Percentiles rank a stretch among this genome's conserved stretches.
Conservation (phyloP, 331 rosid species). For the Saraca asoca region DNA sequence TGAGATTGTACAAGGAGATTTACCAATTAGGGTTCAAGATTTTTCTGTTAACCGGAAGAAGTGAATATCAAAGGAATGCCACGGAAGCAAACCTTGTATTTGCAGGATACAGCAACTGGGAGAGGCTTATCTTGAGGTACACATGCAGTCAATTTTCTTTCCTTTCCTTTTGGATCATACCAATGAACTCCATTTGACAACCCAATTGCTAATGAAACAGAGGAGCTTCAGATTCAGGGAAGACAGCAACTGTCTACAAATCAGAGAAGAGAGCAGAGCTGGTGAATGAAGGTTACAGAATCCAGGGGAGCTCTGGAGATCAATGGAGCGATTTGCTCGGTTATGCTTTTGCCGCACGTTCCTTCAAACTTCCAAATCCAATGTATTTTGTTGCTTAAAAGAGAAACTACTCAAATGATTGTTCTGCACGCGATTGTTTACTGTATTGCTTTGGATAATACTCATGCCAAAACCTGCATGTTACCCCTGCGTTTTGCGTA, state of each 20-base stretch:
- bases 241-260: conserved; percentile 63
- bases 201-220: conserved; percentile 43
- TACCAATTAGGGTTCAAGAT: conserved; percentile 58
- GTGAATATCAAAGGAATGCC: conserved; percentile 60
- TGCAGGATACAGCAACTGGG: conserved; percentile 69
- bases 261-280: conserved; percentile 79
- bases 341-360: conserved; percentile 55
- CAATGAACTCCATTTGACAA: not conserved
- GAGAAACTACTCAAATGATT: conserved; percentile 10
- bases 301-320: conserved; percentile 87
- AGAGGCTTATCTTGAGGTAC: conserved; percentile 76
- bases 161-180: no score
- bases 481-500: no score
- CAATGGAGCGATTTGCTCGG: conserved; percentile 95
- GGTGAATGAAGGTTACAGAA: conserved; percentile 52
- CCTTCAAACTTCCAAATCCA: conserved; percentile 91
- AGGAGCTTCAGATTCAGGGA: conserved; percentile 66
- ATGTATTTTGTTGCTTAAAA: conserved; percentile 64
- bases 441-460: conserved; percentile 2
- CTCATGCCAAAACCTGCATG: conserved; percentile 8
- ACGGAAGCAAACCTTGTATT: conserved; percentile 59
- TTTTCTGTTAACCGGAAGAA: conserved; percentile 72
- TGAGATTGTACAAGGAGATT: conserved; percentile 53
- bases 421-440: conserved; percentile 9
- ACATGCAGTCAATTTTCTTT: not conserved